Evolutionary conservation across 1,139 yeast species (phyloP).

Genomic region (Saccharomyces hybrid): DNA sequence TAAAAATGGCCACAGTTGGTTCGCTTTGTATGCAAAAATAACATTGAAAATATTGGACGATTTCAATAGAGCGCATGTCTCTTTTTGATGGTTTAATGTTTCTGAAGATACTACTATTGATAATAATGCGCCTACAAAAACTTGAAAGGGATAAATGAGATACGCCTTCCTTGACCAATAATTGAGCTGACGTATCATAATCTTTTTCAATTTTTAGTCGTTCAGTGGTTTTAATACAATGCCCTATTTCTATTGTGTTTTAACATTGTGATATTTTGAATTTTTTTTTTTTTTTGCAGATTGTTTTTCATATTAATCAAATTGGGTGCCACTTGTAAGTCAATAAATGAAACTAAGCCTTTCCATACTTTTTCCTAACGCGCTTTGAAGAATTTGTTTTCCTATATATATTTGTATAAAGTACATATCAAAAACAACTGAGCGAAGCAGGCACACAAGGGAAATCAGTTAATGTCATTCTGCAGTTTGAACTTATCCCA

Average conservation of each 20-base stretch:
- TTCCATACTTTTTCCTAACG: background rate
- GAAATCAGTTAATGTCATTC: constrained; percentile 37
- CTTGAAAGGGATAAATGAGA: constrained; percentile 17
- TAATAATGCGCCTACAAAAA: constrained; percentile 18
- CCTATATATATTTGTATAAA: background rate
- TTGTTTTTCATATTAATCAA: background rate
- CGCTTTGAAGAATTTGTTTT: background rate
- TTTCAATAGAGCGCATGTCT: constrained; percentile 18
- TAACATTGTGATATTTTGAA: background rate
- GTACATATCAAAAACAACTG: background rate
- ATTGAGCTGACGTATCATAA: background rate
- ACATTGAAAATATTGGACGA: constrained; percentile 31
- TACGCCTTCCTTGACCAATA: constrained; percentile 6
- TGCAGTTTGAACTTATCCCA: constrained; percentile 80
- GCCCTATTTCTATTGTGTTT: background rate
- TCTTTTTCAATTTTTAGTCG: background rate
- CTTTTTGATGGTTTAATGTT: constrained; percentile 14
- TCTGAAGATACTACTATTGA: constrained; percentile 14
- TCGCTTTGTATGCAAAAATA: constrained; percentile 35
- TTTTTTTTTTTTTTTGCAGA: background rate
- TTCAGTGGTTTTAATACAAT: background rate
- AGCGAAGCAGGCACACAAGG: background rate
- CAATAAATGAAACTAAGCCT: background rate
- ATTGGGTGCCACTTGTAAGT: background rate
- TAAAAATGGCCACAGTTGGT: constrained; percentile 28